A percentile compares a stretch with the other conserved stretches of the same genome.
phyloP scores from a whole-genome alignment of 495 filamentous ascomycete species.

The Aspergillus kassunensis region DNA sequence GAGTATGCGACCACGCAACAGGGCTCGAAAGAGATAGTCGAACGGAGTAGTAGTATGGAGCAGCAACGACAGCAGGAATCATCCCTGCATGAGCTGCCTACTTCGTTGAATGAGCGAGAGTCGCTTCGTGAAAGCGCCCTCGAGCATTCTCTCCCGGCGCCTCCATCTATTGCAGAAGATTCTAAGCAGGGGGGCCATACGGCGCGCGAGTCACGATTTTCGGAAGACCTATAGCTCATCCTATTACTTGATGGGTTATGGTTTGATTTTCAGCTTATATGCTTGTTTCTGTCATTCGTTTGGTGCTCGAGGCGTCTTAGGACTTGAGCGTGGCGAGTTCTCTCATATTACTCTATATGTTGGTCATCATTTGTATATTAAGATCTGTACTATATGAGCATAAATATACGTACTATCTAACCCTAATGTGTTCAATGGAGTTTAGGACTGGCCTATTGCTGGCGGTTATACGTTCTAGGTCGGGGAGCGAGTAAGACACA shows the following conservation, averaged over 20 bases:
- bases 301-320: no score
- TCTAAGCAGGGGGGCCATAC: constrained; percentile 31
- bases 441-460: no score
- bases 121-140: constrained; percentile 46
- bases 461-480: no score
- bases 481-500: no score
- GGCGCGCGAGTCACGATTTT: constrained; percentile 46
- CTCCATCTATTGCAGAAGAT: constrained; percentile 24
- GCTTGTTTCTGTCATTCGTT: neutral
- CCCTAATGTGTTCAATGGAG: no score
- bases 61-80: constrained; percentile 14
- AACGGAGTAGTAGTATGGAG: constrained; percentile 18
- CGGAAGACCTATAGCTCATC: constrained; percentile 38
- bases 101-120: constrained; percentile 30
- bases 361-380: no score
- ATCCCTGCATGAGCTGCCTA: neutral
- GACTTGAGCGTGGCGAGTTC: no score
- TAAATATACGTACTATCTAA: no score
- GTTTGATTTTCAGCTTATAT: no score
- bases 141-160: constrained; percentile 42
- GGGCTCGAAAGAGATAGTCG: constrained; percentile 18
- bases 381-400: no score
- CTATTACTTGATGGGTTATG: neutral
- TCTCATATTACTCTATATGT: no score
- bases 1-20: constrained; percentile 14